Base-by-base conservation (phyloP, 345 rosid genomes). In the thale cress (Arabidopsis thaliana) region DNA sequence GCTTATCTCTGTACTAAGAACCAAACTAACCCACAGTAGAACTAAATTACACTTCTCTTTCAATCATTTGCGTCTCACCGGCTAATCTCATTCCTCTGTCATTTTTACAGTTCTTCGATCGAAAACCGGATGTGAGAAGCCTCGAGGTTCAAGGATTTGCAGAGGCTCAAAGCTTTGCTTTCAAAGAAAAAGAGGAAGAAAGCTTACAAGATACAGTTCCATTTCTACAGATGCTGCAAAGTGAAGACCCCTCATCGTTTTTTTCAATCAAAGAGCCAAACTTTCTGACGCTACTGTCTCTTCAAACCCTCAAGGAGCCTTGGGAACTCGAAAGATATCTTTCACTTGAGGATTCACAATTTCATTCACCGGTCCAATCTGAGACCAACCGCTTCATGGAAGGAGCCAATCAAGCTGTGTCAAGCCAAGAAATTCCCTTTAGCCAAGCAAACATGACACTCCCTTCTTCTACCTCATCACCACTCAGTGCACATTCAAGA, bases 201-300 rank as follows among this genome's bases (percentile, higher is more conserved):
- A 75, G 78, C 65, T 79, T 86, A 49, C 80, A 84, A 73, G 87
- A 84, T 38, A 80, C 68, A 74, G 78, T 91, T 79, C 91, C 92
- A 73, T 88, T 87, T 72, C 88, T 87, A 48, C 82, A 89, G 65
- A 89, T 91, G 94, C 81, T 91, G 78, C 97, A 85, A 33, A 91
- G 81, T 28, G 84, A 81, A 5, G 91, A 88, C 32, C 34, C 75
- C 44, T 82, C 85, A 8, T 71, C 82, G 45, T 56, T 71, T 63
- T 80, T 83, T 8, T 85, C 79, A 40, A 28, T 67, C 45, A 75
- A 67, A 62, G 75, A 88, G 72, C 87, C 89, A 4, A 83, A 73
- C 73, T 87, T 88, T 56, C 83, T 85, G 67, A 76, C 85, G 8
- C 71, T 91, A 24, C 38, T 87, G 70, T 86, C 84, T 77, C 82